Evolutionary conservation across 192 early-diverging fungal species (phyloP), one percentile per base, ranked within the genome.

Genomic region (Umbelopsis sp.): DNA sequence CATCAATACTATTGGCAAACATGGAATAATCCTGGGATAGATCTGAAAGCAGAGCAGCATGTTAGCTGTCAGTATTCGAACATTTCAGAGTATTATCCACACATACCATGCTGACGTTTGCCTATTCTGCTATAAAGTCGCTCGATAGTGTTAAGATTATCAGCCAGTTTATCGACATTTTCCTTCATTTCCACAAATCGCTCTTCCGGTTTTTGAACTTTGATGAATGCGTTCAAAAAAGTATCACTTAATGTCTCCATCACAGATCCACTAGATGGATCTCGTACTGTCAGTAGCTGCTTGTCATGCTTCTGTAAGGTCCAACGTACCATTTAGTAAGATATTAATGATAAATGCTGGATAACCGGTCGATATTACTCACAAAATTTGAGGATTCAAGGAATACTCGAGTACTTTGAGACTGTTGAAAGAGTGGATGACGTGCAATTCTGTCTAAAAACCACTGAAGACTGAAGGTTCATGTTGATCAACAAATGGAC

Each of bases 181-280:
- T 96, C 95, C 45, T 89, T 84, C 83, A 95, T 91, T 54, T 91
- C 89, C 22, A 92, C 80, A 80, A 97, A 98, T 68, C 86, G 83
- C 68, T 93, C 91, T 66, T 98, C 96, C 4, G 90, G 92, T 70
- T 94, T 92, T 72, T 91, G 92, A 70, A 97, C 88, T 86, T 94
- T 97, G 65, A 91, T 83, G 74, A 97, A 96, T 20, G 93, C 92
- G 73, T 95, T 97, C 36, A 98, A 53, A 25, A 98, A 72, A 12
- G 83, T 90, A 80, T 97, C 97, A 45, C 93, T 87, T 26, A 98
- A 77, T 49, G 83, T 89, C 36, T 97, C 95, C 65, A 98, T 83
- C 22, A 96, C 91, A 3, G 84, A 79, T 14, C 82, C 82, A 41
- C 77, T 72, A 20, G 77, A 68, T 65, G 71, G 75, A 72, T 84